Conservation (phyloP, 2,329 filamentous ascomycete genomes). For the Aphanocladium album region DNA sequence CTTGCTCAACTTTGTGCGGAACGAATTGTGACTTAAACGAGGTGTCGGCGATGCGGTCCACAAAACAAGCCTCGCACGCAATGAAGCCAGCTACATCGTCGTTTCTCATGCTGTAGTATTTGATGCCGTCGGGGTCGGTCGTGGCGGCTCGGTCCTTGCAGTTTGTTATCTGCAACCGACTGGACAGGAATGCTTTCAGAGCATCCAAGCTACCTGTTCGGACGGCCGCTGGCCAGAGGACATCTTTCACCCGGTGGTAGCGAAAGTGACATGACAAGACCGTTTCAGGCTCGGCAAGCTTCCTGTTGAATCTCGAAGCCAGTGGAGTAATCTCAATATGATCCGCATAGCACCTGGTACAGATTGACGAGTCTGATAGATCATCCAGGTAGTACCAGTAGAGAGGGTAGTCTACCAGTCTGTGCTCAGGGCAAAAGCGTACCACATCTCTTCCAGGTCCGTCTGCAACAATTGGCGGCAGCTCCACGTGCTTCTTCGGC, state of each 20-base stretch:
- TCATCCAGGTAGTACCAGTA: constrained; percentile 28
- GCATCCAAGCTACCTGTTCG: constrained; percentile 21
- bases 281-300: constrained; percentile 21
- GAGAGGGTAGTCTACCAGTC: constrained; percentile 24
- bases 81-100: constrained; percentile 28
- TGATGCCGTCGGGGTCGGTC: constrained; percentile 21
- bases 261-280: constrained; percentile 28
- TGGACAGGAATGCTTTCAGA: constrained; percentile 25
- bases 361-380: constrained; percentile 30
- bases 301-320: constrained; percentile 23
- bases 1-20: constrained; percentile 20
- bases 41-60: constrained; percentile 26
- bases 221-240: constrained; percentile 29
- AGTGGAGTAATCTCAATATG: constrained; percentile 29
- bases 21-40: constrained; percentile 28
- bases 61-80: constrained; percentile 34
- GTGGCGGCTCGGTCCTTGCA: constrained; percentile 25
- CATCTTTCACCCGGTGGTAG: constrained; percentile 28
- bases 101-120: constrained; percentile 27
- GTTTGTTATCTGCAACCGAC: constrained; percentile 20
- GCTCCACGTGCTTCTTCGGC: not conserved
- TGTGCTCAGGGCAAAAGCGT: constrained; percentile 24
- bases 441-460: constrained; percentile 22
- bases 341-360: constrained; percentile 37
- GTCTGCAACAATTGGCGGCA: constrained; percentile 15